Evolutionary conservation across 306 rosid genomes (phyloP).

Genomic region (Sphenostylis stenocarpa): DNA sequence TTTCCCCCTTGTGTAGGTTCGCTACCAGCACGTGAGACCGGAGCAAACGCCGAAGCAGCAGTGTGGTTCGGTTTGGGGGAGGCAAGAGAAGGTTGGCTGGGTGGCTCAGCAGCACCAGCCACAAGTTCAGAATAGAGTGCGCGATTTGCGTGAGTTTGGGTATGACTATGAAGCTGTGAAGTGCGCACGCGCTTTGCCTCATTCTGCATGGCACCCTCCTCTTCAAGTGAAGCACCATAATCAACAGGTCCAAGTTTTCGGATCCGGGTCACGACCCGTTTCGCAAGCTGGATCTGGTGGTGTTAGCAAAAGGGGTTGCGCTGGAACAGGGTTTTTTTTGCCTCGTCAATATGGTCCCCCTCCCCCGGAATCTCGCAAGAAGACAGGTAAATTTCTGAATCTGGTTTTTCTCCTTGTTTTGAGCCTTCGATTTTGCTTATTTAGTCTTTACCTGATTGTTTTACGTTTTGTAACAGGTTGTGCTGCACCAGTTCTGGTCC

Average conservation of each 20-base stretch:
- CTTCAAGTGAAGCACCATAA: slow-evolving; percentile 39
- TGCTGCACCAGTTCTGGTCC: slow-evolving; percentile 52
- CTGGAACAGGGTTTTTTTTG: slow-evolving; percentile 91
- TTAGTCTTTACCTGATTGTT: not conserved
- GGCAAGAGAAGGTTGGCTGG: slow-evolving; percentile 45
- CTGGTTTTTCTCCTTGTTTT: too few species aligned
- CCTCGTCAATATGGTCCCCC: slow-evolving; percentile 70
- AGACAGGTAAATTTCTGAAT: slow-evolving; percentile 43
- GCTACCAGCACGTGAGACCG: slow-evolving; percentile 13
- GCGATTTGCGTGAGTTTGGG: slow-evolving; percentile 31
- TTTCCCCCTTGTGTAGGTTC: slow-evolving; percentile 5
- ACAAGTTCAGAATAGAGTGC: slow-evolving; percentile 42
- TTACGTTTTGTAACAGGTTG: slow-evolving; percentile 34
- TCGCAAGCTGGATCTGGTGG: slow-evolving; percentile 45
- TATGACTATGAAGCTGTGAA: slow-evolving; percentile 30
- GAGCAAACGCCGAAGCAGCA: slow-evolving; percentile 43
- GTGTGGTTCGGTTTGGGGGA: slow-evolving; percentile 47
- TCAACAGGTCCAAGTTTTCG: slow-evolving; percentile 7
- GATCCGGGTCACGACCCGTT: slow-evolving; percentile 39
- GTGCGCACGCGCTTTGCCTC: slow-evolving; percentile 36
- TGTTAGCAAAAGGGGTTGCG: slow-evolving; percentile 51
- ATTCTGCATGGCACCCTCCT: slow-evolving; percentile 51
- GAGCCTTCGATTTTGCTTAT: not conserved
- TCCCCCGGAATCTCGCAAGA: slow-evolving; percentile 60
- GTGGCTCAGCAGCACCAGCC: slow-evolving; percentile 49